Evolutionary conservation across 805 yeast genomes (phyloP).

Genomic region (Nakazawaea ambrosiae): DNA sequence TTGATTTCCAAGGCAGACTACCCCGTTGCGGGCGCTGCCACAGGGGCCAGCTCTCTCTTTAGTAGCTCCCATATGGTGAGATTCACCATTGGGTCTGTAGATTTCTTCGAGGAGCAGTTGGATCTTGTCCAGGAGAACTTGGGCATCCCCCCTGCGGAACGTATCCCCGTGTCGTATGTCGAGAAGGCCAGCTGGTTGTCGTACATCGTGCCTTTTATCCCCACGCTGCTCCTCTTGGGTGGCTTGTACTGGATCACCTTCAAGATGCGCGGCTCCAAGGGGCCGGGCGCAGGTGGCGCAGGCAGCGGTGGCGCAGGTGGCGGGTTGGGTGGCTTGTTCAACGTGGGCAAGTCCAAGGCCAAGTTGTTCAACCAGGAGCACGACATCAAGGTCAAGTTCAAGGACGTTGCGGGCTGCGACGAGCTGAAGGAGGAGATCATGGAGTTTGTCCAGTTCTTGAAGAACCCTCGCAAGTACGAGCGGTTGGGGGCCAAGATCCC

Average conservation of each 20-base stretch:
- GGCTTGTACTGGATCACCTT: constrained; percentile 76
- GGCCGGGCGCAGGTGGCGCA: constrained; percentile 32
- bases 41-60: constrained; percentile 1
- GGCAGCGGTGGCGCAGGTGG: constrained; percentile 35
- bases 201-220: constrained; percentile 66
- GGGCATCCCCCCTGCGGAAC: constrained; percentile 50
- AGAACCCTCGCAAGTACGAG: constrained; percentile 86
- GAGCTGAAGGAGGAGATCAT: constrained; percentile 96
- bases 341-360: constrained; percentile 87
- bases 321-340: constrained; percentile 75
- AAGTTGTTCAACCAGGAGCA: constrained; percentile 87
- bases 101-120: constrained; percentile 75
- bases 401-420: constrained; percentile 95
- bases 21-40: constrained; percentile 10
- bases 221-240: constrained; percentile 84
- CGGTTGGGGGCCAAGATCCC: constrained; percentile 95
- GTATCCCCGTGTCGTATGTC: constrained; percentile 77
- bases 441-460: constrained; percentile 94
- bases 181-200: constrained; percentile 63
- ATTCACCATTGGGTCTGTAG: constrained; percentile 86
- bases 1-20: constrained; percentile 23
- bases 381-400: constrained; percentile 80
- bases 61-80: constrained; percentile 22
- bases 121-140: constrained; percentile 69
- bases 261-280: constrained; percentile 42